phyloP scores from a whole-genome alignment of 305 asterid species.

The Andrographis paniculata region DNA sequence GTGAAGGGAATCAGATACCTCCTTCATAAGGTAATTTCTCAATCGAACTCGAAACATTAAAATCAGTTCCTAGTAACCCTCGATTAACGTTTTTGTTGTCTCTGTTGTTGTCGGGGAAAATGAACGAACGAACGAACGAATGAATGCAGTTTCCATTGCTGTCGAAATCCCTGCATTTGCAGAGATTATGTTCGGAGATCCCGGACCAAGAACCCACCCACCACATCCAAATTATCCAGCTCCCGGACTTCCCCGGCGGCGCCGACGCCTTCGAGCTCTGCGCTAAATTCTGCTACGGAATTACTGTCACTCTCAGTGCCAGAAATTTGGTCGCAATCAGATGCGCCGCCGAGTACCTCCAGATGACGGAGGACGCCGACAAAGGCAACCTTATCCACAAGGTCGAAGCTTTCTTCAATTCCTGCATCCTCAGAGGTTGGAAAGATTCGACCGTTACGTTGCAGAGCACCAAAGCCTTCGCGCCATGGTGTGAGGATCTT shows the following conservation, averaged over 20 bases:
- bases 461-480: constrained; percentile 52
- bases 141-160: constrained; percentile 79
- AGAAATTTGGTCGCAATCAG: constrained; percentile 59
- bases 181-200: constrained; percentile 45
- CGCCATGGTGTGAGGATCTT: constrained; percentile 60
- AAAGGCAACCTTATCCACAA: constrained; percentile 68
- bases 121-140: too few relatives aligned
- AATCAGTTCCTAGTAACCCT: not conserved
- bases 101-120: not conserved
- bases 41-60: not conserved
- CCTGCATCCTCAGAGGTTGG: constrained; percentile 83
- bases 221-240: constrained; percentile 43
- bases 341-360: constrained; percentile 75
- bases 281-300: constrained; percentile 89
- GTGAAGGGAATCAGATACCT: constrained; percentile 54
- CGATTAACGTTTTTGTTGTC: not conserved
- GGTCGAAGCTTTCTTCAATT: constrained; percentile 65
- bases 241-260: constrained; percentile 83
- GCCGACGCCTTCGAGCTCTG: constrained; percentile 71
- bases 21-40: constrained; percentile 53
- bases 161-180: constrained; percentile 63
- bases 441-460: constrained; percentile 58
- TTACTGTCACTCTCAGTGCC: constrained; percentile 71
- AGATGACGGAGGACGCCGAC: constrained; percentile 83
- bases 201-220: constrained; percentile 25